phyloP scores from a whole-genome alignment of 2,329 filamentous ascomycete species.

The Colletotrichum viniferum region DNA sequence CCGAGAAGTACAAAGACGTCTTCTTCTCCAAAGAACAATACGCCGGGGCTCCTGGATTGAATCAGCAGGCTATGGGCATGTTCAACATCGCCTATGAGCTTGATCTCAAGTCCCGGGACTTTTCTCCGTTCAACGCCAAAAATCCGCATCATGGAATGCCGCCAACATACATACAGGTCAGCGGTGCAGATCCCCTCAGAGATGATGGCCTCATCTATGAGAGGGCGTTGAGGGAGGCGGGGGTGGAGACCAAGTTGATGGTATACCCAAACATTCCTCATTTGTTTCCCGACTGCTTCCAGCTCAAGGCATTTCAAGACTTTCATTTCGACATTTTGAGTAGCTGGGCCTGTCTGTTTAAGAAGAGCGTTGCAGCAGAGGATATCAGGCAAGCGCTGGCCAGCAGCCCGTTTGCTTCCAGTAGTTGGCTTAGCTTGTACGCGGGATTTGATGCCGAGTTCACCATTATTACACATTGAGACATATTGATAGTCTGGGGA shows the following conservation, averaged over 20 bases:
- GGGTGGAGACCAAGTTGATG: conserved; percentile 40
- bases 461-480: accelerated
- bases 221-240: conserved; percentile 44
- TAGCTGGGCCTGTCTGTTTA: neutral
- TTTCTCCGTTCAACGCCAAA: conserved; percentile 34
- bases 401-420: neutral
- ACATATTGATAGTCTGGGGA: too few relatives aligned
- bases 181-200: conserved; percentile 52
- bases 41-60: conserved; percentile 36
- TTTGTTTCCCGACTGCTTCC: neutral
- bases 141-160: conserved; percentile 40
- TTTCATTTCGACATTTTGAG: neutral
- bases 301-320: neutral
- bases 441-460: neutral
- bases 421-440: neutral
- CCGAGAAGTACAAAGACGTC: conserved; percentile 39
- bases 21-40: conserved; percentile 47
- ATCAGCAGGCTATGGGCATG: conserved; percentile 25
- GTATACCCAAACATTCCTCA: neutral
- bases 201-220: conserved; percentile 60
- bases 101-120: conserved; percentile 29
- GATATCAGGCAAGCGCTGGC: neutral
- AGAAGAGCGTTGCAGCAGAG: neutral
- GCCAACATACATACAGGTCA: conserved; percentile 52
- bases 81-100: conserved; percentile 33